Evolutionary conservation across 2,329 filamentous ascomycete genomes (phyloP).

Genomic region (Trichoderma hamatum): DNA sequence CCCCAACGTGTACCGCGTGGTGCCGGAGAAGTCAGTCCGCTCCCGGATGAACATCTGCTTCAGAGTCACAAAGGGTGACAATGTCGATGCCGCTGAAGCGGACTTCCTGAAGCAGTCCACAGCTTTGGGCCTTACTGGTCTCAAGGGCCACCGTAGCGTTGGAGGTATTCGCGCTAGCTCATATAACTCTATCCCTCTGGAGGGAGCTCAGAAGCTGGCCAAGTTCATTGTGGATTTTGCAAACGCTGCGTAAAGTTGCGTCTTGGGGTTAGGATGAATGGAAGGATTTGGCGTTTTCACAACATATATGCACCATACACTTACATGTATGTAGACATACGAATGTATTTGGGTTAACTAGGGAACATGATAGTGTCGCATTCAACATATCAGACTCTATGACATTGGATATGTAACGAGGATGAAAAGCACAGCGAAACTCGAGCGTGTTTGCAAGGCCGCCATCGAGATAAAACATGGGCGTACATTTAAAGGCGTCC

Average conservation of each 20-base stretch:
- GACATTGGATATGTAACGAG: neutral
- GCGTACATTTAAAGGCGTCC: neutral
- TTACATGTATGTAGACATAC: neutral
- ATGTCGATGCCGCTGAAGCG: constrained; percentile 73
- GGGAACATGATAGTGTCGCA: neutral
- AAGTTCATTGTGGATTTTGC: constrained; percentile 63
- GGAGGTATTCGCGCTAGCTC: constrained; percentile 85
- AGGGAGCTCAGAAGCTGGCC: constrained; percentile 69
- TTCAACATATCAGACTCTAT: constrained; percentile 20
- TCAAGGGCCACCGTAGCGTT: constrained; percentile 87
- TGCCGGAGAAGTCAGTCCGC: constrained; percentile 74
- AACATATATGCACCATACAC: neutral
- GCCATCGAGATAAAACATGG: neutral
- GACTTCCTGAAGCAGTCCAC: constrained; percentile 67
- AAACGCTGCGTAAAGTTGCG: constrained; percentile 34
- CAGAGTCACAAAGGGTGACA: constrained; percentile 63
- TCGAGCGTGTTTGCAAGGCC: neutral
- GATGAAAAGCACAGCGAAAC: neutral
- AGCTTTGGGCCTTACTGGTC: constrained; percentile 69
- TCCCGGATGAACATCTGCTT: constrained; percentile 98
- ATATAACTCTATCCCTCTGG: constrained; percentile 80
- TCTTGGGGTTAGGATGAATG: neutral
- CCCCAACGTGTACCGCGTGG: constrained; percentile 72
- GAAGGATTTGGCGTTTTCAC: neutral
- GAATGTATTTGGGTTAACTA: neutral